A percentile compares a stretch with the other conserved stretches of the same genome.
phyloP scores from a whole-genome alignment of 2,329 filamentous ascomycete genomes.

The Alternaria atra region DNA sequence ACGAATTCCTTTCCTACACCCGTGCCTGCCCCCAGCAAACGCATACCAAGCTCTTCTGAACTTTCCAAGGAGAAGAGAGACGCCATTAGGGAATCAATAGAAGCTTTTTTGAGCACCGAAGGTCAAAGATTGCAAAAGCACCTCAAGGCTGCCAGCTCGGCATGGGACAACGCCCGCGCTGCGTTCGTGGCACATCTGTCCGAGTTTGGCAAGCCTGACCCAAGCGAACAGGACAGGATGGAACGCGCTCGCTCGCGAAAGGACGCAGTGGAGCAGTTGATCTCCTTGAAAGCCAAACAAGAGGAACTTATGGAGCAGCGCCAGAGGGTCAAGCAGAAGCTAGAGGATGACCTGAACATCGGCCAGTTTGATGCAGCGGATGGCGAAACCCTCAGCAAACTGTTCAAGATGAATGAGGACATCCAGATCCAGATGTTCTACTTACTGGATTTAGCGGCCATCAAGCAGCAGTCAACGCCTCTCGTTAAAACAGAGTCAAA shows the following conservation, averaged over 20 bases:
- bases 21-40: slow-evolving; percentile 4
- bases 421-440: slow-evolving; percentile 41
- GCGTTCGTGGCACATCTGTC: slow-evolving; percentile 38
- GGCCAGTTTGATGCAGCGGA: slow-evolving; percentile 39
- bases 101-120: slow-evolving; percentile 37
- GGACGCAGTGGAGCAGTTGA: slow-evolving; percentile 43
- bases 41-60: slow-evolving; percentile 31
- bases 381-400: slow-evolving; percentile 35
- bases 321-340: slow-evolving; percentile 36
- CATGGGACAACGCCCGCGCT: slow-evolving; percentile 38
- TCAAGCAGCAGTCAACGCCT: slow-evolving; percentile 29
- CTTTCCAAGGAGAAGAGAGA: slow-evolving; percentile 38
- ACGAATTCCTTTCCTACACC: slow-evolving; percentile 8
- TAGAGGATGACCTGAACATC: slow-evolving; percentile 41
- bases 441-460: slow-evolving; percentile 35
- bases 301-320: slow-evolving; percentile 29
- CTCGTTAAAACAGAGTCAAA: slow-evolving; percentile 18
- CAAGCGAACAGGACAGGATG: slow-evolving; percentile 33
- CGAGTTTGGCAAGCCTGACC: slow-evolving; percentile 33
- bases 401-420: slow-evolving; percentile 39
- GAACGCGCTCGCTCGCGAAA: slow-evolving; percentile 37
- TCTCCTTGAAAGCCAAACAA: slow-evolving; percentile 29
- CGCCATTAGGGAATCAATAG: slow-evolving; percentile 28
- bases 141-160: slow-evolving; percentile 31
- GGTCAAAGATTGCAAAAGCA: slow-evolving; percentile 35